Conservation (phyloP, 2,329 filamentous ascomycete species). For the Fonsecaea nubica region DNA sequence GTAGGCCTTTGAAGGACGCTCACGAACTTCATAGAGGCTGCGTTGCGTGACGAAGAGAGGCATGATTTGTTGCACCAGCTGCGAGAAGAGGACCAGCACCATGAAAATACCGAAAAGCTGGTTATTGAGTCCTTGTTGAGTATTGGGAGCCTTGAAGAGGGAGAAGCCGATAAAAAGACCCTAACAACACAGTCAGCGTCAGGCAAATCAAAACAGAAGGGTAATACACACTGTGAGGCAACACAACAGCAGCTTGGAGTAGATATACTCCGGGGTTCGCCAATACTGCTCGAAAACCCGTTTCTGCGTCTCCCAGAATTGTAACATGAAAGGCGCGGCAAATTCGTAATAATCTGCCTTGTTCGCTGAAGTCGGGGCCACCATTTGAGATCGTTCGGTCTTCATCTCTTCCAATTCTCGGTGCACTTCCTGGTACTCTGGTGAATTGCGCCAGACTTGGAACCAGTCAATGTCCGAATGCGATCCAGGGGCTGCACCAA, state of each 20-base stretch:
- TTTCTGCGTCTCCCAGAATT: conserved; percentile 70
- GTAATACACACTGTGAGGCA: conserved; percentile 50
- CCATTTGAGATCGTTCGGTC: conserved; percentile 73
- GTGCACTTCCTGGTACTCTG: conserved; percentile 63
- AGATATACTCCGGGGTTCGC: conserved; percentile 83
- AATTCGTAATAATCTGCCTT: conserved; percentile 68
- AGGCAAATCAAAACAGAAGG: neutral
- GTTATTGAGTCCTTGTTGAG: conserved; percentile 41
- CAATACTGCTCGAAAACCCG: conserved; percentile 92
- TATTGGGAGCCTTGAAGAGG: conserved; percentile 34
- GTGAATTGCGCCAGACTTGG: conserved; percentile 64
- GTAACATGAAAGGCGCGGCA: conserved; percentile 72
- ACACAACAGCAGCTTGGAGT: conserved; percentile 76
- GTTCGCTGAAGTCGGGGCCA: conserved; percentile 48
- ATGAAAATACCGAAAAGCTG: conserved; percentile 42
- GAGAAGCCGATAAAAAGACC: conserved; percentile 43
- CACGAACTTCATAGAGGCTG: conserved; percentile 65
- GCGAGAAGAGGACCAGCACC: conserved; percentile 39
- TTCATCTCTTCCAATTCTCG: conserved; percentile 65
- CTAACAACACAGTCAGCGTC: conserved; percentile 41
- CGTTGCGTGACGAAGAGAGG: conserved; percentile 64
- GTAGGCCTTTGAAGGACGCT: conserved; percentile 72
- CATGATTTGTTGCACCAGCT: conserved; percentile 58
- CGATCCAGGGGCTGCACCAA: conserved; percentile 63
- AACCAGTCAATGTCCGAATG: conserved; percentile 73